Conservation (phyloP, 1,284 basidiomycete species). For the Papiliotrema flavescens region DNA sequence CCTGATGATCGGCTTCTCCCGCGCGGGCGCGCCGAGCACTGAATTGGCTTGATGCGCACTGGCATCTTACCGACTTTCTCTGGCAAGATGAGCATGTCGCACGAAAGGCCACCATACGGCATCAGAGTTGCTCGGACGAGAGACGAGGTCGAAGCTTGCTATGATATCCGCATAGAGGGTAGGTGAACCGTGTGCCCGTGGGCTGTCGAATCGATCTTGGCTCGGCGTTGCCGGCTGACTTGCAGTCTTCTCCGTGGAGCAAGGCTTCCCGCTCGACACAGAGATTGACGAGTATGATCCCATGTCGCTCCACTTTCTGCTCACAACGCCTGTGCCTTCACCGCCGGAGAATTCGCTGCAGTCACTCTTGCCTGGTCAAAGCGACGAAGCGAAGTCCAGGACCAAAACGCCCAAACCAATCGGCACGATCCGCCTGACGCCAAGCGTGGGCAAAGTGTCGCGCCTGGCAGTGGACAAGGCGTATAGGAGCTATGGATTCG, state of each 20-base stretch:
- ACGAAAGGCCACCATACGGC: conserved; percentile 14
- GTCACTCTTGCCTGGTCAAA: conserved; percentile 15
- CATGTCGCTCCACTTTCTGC: conserved; percentile 27
- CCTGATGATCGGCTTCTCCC: too few species aligned
- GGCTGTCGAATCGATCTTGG: too few species aligned
- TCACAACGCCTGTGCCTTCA: conserved; percentile 20
- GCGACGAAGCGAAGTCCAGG: neutral
- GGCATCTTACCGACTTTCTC: too few species aligned
- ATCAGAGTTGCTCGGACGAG: conserved; percentile 30
- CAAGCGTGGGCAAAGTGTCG: conserved; percentile 36
- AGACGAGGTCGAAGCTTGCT: conserved; percentile 40
- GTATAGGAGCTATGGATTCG: conserved; percentile 40
- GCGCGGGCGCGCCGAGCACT: too few species aligned
- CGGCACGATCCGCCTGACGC: conserved; percentile 42
- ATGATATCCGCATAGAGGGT: conserved; percentile 45
- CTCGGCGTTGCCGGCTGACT: neutral
- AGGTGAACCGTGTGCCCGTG: conserved; percentile 1
- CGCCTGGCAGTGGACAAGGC: conserved; percentile 38
- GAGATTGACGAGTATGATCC: conserved; percentile 43
- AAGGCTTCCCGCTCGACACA: conserved; percentile 39
- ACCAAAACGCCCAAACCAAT: conserved; percentile 28
- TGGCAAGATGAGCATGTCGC: neutral
- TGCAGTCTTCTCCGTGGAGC: conserved; percentile 45
- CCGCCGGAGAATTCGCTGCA: conserved; percentile 16
- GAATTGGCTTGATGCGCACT: too few species aligned